phyloP scores from a whole-genome alignment of 768 basidiomycete genomes.

The Xanthoconium purpureum region DNA sequence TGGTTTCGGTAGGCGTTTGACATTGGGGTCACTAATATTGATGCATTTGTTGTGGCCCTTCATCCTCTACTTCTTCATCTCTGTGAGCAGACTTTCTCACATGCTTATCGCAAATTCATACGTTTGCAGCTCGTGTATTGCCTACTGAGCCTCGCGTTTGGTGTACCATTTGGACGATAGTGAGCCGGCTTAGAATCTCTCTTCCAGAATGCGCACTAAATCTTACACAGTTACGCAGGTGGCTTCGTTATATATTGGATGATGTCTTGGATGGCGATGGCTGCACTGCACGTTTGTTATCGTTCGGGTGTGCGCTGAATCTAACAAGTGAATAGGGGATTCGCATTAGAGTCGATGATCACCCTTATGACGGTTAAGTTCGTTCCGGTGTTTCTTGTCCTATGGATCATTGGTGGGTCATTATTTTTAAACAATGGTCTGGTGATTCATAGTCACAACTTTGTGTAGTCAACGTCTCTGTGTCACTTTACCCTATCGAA shows the following conservation, averaged over 20 bases:
- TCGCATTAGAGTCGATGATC: conserved; percentile 58
- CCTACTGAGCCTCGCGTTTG: conserved; percentile 59
- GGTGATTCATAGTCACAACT: not conserved
- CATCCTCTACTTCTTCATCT: conserved; percentile 41
- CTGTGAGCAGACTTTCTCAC: conserved; percentile 27
- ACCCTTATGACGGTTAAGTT: conserved; percentile 52
- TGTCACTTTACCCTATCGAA: conserved; percentile 55
- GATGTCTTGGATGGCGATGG: conserved; percentile 58
- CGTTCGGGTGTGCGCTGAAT: not conserved
- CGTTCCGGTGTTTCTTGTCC: conserved; percentile 58
- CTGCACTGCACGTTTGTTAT: conserved; percentile 43
- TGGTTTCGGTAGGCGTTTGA: conserved; percentile 39
- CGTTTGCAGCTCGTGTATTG: conserved; percentile 49
- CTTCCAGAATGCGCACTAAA: not conserved
- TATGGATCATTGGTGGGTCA: conserved; percentile 58
- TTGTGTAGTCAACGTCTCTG: conserved; percentile 53
- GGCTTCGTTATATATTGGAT: conserved; percentile 70
- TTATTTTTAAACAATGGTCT: not conserved
- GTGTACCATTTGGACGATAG: conserved; percentile 50
- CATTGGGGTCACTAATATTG: conserved; percentile 36
- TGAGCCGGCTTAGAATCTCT: conserved; percentile 23
- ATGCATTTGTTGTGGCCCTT: conserved; percentile 41
- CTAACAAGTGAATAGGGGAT: conserved; percentile 39
- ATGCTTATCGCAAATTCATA: not conserved
- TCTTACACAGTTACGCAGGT: conserved; percentile 38